Base-by-base conservation (phyloP, 2,329 filamentous ascomycete species). In the Trichoderma sp. region DNA sequence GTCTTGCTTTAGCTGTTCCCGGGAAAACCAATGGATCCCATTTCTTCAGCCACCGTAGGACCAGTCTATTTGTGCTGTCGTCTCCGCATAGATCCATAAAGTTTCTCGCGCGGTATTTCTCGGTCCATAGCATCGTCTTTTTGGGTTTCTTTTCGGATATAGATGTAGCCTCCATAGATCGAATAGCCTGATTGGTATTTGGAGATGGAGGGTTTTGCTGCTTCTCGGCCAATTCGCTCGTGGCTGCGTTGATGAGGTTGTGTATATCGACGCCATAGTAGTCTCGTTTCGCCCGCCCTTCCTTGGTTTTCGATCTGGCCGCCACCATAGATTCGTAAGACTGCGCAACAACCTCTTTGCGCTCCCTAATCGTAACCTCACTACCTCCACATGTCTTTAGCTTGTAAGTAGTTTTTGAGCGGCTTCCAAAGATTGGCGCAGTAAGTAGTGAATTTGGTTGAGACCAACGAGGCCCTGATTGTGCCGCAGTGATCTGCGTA, bases 211-310 rank as follows among this genome's bases (percentile, higher is more conserved):
- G 62, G 12, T 74, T 70, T 69, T 80, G 67, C 58, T 71, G 72
- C 73, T 76, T 78, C 74, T 82, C 80, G 47, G 84, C 82, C 11
- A 87, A 81, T 73, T 94, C 89, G 23, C 87, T 87, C 68, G 88
- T 84, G 3, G 92, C 92, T 17, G 91, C 87, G 71, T 93, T 91
- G 71, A 98, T 87, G 50, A 99, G 84, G 70, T 90, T 86, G 80
- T 98, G 94, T 39, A 99, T 96, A 61, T 97, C 92, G 74, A 99
- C 92, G 11, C 96, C 96, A 79, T 97, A 99, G 81, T 95, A 98
- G 76, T 91, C 91, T 76, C 89, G 89, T 76, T 88, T 89, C 3
- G 92, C 92, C 72, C 90, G 86, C 2, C 92, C 91, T 71, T 91
- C 88, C 73, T 88, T 90, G 0, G 87, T 90, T 70, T 83, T 88